phyloP scores from a whole-genome alignment of 2,329 filamentous ascomycete species.

The Zymoseptoria pseudotritici region DNA sequence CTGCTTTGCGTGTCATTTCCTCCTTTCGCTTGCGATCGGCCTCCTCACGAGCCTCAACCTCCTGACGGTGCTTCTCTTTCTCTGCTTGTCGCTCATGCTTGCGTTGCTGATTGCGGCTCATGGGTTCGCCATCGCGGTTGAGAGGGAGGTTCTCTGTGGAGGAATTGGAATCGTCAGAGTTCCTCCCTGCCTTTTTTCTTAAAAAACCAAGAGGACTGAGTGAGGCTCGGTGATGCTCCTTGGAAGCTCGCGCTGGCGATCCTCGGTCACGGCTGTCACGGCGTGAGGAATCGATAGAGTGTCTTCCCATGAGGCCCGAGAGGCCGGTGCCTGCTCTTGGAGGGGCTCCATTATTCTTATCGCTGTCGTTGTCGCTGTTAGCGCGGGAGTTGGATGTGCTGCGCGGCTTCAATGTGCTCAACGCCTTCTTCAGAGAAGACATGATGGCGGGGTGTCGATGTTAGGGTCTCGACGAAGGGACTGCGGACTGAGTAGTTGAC shows the following conservation, averaged over 20 bases:
- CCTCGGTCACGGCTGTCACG: neutral
- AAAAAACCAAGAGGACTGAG: conserved; percentile 30
- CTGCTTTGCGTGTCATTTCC: conserved; percentile 42
- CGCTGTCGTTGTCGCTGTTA: conserved; percentile 13
- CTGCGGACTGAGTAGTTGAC: neutral
- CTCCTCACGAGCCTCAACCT: conserved; percentile 37
- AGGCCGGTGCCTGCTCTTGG: conserved; percentile 18
- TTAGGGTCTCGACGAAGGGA: neutral
- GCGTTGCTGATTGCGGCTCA: conserved; percentile 43
- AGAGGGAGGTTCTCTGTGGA: conserved; percentile 35
- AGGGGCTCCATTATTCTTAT: conserved; percentile 1
- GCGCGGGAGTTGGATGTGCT: conserved; percentile 20
- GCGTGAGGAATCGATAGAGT: conserved; percentile 9
- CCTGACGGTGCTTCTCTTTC: conserved; percentile 38
- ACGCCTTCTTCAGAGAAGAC: conserved; percentile 41
- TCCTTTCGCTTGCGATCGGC: conserved; percentile 42
- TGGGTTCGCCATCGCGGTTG: conserved; percentile 43
- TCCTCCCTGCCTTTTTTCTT: conserved; percentile 23
- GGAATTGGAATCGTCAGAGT: conserved; percentile 28
- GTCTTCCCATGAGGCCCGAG: conserved; percentile 17
- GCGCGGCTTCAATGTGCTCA: conserved; percentile 36
- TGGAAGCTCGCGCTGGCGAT: conserved; percentile 18
- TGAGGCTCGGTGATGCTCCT: conserved; percentile 23
- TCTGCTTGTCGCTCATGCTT: conserved; percentile 42
- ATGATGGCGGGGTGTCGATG: conserved; percentile 12